These are phyloP conservation scores for Suhomyces taliae DNA, from an alignment of 1,139 yeast genomes.

Conservation along the genomic window DNA sequence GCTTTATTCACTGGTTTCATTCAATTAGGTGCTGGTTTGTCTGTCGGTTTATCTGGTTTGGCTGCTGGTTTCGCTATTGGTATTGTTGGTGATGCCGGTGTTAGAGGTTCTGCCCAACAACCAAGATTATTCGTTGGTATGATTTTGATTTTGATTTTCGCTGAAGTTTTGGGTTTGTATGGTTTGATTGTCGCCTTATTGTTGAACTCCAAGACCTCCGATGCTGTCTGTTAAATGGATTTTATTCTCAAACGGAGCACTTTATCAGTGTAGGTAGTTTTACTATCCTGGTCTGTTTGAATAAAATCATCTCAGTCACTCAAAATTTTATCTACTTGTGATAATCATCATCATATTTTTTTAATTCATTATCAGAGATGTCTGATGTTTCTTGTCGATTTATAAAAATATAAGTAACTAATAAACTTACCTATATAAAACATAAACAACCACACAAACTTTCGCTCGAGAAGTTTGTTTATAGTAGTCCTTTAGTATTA, in stretches of 20 bases:
- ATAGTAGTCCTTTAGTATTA: too few species aligned
- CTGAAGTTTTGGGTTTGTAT: conserved; percentile 96
- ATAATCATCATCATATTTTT: conserved; percentile 6
- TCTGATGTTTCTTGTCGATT: conserved; percentile 5
- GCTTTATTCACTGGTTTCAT: conserved; percentile 96
- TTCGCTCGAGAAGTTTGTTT: too few species aligned
- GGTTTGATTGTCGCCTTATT: conserved; percentile 97
- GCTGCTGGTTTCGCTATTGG: conserved; percentile 99
- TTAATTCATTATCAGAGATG: conserved; percentile 9
- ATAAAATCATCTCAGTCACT: not conserved
- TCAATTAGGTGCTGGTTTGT: conserved; percentile 97
- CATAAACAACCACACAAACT: too few species aligned
- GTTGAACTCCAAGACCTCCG: conserved; percentile 95
- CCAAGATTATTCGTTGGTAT: conserved; percentile 97
- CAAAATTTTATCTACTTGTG: not conserved
- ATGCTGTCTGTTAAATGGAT: conserved; percentile 65
- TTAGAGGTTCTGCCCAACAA: conserved; percentile 93
- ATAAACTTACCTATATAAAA: conserved; percentile 7
- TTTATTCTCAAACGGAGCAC: conserved; percentile 3
- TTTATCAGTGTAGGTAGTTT: conserved; percentile 7
- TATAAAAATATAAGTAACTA: conserved; percentile 10
- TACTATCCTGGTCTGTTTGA: conserved; percentile 7
- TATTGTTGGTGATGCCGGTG: conserved; percentile 98
- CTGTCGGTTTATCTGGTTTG: conserved; percentile 95
- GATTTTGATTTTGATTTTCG: conserved; percentile 95